Evolutionary conservation across 441 rosid genomes (phyloP).

Genomic region (Eruca vesicaria): DNA sequence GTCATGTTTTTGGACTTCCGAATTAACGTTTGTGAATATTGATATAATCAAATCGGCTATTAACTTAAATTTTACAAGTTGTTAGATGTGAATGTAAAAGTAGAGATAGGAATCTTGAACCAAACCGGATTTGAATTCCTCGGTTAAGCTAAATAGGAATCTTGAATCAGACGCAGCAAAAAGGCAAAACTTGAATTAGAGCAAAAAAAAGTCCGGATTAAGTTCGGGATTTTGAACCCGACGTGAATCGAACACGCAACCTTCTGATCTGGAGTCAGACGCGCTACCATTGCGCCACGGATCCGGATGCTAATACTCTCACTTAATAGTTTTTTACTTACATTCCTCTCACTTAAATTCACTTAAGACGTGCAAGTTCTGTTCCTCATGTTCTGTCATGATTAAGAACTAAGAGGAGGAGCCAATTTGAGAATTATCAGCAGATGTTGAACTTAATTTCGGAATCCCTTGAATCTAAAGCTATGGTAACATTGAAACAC

Average conservation of each 20-base stretch:
- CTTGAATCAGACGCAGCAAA: background rate
- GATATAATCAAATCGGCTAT: background rate
- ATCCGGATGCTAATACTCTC: constrained; percentile 39
- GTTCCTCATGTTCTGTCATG: background rate
- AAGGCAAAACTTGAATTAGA: background rate
- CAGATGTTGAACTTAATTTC: constrained; percentile 69
- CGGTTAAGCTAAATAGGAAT: background rate
- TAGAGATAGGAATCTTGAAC: background rate
- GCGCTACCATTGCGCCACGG: constrained; percentile 99
- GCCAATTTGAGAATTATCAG: constrained; percentile 72
- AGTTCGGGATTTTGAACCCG: constrained; percentile 54
- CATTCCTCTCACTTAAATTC: too few relatives aligned
- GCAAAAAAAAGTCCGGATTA: background rate
- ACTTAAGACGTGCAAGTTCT: background rate
- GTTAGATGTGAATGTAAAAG: too few relatives aligned
- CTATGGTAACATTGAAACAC: constrained; percentile 43
- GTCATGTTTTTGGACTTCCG: background rate
- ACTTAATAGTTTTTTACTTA: too few relatives aligned
- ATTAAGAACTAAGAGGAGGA: too few relatives aligned
- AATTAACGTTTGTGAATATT: too few relatives aligned
- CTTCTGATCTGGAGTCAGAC: constrained; percentile 99
- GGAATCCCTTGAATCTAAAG: constrained; percentile 51
- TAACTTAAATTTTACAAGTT: too few relatives aligned
- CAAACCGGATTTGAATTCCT: background rate
- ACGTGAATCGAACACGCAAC: constrained; percentile 98